Percentiles rank a stretch among this genome's conserved stretches.
Evolutionary conservation across 2,329 filamentous ascomycete genomes (phyloP).

Genomic region (Didymella pinodella): DNA sequence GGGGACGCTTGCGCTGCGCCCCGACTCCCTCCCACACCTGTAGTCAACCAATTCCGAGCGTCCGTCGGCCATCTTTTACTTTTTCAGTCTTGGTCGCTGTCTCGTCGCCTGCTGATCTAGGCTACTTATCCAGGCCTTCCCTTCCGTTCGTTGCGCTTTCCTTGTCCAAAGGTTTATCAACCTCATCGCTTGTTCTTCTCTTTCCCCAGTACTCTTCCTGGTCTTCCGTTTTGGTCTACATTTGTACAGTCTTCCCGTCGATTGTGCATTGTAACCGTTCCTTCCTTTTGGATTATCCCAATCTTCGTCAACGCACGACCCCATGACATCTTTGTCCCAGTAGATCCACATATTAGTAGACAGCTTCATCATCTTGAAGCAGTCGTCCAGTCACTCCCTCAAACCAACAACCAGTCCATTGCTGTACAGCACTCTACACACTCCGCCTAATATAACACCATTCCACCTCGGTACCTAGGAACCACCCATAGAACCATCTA

Average conservation of each 20-base stretch:
- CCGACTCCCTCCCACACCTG: constrained; percentile 41
- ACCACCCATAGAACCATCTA: constrained; percentile 22
- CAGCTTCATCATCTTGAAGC: constrained; percentile 49
- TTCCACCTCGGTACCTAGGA: constrained; percentile 22
- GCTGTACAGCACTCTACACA: constrained; percentile 33
- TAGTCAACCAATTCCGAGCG: constrained; percentile 50
- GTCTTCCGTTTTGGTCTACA: constrained; percentile 49
- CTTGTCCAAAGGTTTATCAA: constrained; percentile 54
- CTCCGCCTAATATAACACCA: constrained; percentile 39
- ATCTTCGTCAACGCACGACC: constrained; percentile 38
- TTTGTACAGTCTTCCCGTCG: constrained; percentile 41
- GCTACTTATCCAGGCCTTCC: constrained; percentile 52
- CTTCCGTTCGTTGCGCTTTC: constrained; percentile 49
- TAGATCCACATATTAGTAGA: constrained; percentile 50
- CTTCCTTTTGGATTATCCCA: constrained; percentile 48
- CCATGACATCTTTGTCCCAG: constrained; percentile 43
- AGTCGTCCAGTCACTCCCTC: constrained; percentile 54
- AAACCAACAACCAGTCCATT: constrained; percentile 29
- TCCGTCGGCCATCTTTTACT: constrained; percentile 54
- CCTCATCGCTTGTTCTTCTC: constrained; percentile 52
- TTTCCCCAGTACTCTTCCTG: constrained; percentile 46
- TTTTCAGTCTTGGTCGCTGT: constrained; percentile 50
- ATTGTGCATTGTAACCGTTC: constrained; percentile 49
- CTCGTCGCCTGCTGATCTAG: constrained; percentile 52
- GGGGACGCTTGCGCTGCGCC: constrained; percentile 51